Evolutionary conservation across 1,284 basidiomycete species (phyloP).

Genomic region (Macrocystidia cucumis): DNA sequence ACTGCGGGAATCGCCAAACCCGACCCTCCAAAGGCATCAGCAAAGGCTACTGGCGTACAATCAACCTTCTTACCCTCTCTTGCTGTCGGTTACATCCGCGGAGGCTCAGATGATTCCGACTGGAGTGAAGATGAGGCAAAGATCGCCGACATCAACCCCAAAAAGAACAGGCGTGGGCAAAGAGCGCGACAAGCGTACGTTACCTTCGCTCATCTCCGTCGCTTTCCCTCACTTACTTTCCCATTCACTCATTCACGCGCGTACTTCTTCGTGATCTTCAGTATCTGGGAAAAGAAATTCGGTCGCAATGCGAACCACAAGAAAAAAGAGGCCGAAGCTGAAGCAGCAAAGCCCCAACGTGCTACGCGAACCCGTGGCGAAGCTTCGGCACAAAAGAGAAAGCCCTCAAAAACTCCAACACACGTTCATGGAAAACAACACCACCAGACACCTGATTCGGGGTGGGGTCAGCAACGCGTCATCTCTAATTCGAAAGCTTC

Average conservation of each 20-base stretch:
- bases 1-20: slow-evolving; percentile 9
- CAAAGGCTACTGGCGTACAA: slow-evolving; percentile 15
- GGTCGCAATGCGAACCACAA: slow-evolving; percentile 89
- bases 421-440: slow-evolving; percentile 8
- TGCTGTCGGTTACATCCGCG: slow-evolving; percentile 76
- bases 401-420: neutral
- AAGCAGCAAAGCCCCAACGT: slow-evolving; percentile 12
- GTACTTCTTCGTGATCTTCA: slow-evolving; percentile 27
- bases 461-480: slow-evolving; percentile 15
- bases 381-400: neutral
- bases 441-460: slow-evolving; percentile 16
- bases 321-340: slow-evolving; percentile 47
- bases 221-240: slow-evolving; percentile 7
- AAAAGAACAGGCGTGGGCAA: slow-evolving; percentile 91
- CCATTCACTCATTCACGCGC: slow-evolving; percentile 5
- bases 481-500: slow-evolving; percentile 2
- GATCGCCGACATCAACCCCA: slow-evolving; percentile 43
- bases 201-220: slow-evolving; percentile 4
- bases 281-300: slow-evolving; percentile 97
- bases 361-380: neutral
- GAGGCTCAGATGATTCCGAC: slow-evolving; percentile 76
- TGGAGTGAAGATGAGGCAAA: slow-evolving; percentile 63
- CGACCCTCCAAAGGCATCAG: slow-evolving; percentile 12
- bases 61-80: slow-evolving; percentile 89
- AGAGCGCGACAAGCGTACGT: slow-evolving; percentile 87